phyloP scores from a whole-genome alignment of 805 yeast species.

The Clavispora vitiphila region DNA sequence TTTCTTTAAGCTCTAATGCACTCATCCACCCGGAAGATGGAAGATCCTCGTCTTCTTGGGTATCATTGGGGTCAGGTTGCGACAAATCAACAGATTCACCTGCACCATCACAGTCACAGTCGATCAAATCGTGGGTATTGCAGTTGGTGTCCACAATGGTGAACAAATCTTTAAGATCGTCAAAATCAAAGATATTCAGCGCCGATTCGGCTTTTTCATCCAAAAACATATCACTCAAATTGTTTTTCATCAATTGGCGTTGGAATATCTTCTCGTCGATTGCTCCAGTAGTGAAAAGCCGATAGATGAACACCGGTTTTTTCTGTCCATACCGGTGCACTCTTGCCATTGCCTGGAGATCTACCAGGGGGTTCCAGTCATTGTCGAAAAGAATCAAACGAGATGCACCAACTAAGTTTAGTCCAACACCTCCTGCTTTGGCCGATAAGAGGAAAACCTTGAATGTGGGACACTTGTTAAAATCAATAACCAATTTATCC shows the following conservation, averaged over 20 bases:
- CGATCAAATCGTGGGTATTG: constrained; percentile 75
- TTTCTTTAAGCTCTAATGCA: constrained; percentile 44
- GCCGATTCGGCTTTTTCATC: constrained; percentile 37
- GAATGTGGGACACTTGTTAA: constrained; percentile 46
- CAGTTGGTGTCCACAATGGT: constrained; percentile 48
- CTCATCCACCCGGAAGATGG: constrained; percentile 41
- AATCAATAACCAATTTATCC: constrained; percentile 59
- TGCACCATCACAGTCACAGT: constrained; percentile 55
- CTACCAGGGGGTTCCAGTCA: constrained; percentile 96
- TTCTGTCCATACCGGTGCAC: constrained; percentile 92
- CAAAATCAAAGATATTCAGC: constrained; percentile 62
- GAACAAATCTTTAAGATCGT: constrained; percentile 73
- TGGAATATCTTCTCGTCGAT: constrained; percentile 94
- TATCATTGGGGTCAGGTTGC: constrained; percentile 3
- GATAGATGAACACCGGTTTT: constrained; percentile 70
- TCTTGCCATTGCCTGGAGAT: constrained; percentile 92
- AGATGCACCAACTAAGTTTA: constrained; percentile 87
- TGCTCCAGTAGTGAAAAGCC: constrained; percentile 82
- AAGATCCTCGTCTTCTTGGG: constrained; percentile 8
- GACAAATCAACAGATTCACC: constrained; percentile 35
- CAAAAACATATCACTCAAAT: constrained; percentile 68
- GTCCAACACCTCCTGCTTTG: constrained; percentile 90
- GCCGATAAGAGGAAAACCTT: constrained; percentile 74
- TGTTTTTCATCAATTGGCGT: constrained; percentile 80
- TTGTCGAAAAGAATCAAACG: constrained; percentile 81